Base-by-base conservation (phyloP, 176 grass and related monocot species). In the Musa schizocarpa region DNA sequence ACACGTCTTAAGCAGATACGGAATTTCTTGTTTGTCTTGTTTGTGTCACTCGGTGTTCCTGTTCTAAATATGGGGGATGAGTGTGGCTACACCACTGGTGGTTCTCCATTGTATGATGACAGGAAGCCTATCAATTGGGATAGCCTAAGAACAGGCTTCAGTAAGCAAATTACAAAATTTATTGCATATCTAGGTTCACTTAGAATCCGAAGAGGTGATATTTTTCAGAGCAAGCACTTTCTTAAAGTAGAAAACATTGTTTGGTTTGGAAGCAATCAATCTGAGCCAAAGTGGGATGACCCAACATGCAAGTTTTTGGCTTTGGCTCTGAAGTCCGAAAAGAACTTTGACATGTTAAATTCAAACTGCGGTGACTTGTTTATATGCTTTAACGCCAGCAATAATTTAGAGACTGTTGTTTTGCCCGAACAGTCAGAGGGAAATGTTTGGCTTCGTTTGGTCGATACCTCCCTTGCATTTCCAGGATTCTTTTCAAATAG, bases 1-100 rank as follows among this genome's bases (percentile, higher is more conserved):
- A 89, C 13, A 3, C 87, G 94, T 61, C 75, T 91, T 83, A 93
- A 85, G 74, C 90, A 98, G 75, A 91, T 93, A 83, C 76, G 88
- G 62, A 98, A 91, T 80, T 89, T 89, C 72, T 80, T 93, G 53
- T 93, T 93, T 77, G 80, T 98, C 56, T 72, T 93, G 53, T 93
- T 93, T 76, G 69, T 98, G 56, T 98, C 94, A 0, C 81, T 98
- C 52, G 94, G 90, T 19, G 68, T 91, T 78, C 90, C 90, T 71
- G 86, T 98, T 20, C 80, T 98, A 53, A 93, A 90, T 81, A 98
- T 98, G 88, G 94, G 94, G 12, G 94, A 93, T 83, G 94, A 98
- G 79, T 85, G 65, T 1, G 90, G 88, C 23, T 84, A 87, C 79
- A 91, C 94, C 54, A 86, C 88, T 65, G 63, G 86, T 65, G 94